Evolutionary conservation across 192 early-diverging fungal genomes (phyloP).

Genomic region (Backusella liffmaniae): DNA sequence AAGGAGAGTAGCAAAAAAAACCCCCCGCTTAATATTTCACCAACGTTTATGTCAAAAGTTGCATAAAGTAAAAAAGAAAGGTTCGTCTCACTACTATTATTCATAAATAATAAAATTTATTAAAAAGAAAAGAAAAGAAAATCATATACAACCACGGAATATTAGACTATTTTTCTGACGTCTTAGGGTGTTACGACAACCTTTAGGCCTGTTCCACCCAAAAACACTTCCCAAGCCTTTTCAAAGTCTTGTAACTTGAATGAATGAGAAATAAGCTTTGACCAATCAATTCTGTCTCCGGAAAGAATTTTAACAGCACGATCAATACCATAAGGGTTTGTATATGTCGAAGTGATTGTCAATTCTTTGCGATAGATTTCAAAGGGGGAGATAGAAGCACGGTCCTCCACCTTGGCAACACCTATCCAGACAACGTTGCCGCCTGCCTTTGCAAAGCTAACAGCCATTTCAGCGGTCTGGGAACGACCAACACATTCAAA

Average conservation of each 20-base stretch:
- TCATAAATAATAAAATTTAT: background rate
- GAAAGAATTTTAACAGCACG: constrained; percentile 47
- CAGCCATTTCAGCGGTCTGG: constrained; percentile 40
- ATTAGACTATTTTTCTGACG: background rate
- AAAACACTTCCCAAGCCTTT: constrained; percentile 46
- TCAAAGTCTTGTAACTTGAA: constrained; percentile 46
- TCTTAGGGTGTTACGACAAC: constrained; percentile 46
- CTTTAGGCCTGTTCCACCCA: constrained; percentile 40
- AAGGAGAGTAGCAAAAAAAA: too few species aligned
- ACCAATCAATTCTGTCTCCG: constrained; percentile 40
- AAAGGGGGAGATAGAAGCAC: constrained; percentile 44
- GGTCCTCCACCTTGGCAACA: constrained; percentile 44
- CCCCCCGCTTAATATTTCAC: background rate
- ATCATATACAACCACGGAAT: background rate
- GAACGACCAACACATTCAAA: constrained; percentile 52
- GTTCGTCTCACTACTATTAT: background rate
- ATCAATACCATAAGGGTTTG: constrained; percentile 51
- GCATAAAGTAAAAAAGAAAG: background rate
- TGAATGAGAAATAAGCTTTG: constrained; percentile 42
- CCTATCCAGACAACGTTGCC: constrained; percentile 53
- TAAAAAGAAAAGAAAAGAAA: background rate
- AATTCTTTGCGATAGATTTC: constrained; percentile 51
- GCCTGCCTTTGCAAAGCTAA: constrained; percentile 42
- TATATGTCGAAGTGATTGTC: constrained; percentile 52
- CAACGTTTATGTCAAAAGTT: background rate